These are phyloP conservation scores for Wickerhamomyces silvicola DNA, from an alignment of 805 yeast species.

Conservation along the genomic window DNA sequence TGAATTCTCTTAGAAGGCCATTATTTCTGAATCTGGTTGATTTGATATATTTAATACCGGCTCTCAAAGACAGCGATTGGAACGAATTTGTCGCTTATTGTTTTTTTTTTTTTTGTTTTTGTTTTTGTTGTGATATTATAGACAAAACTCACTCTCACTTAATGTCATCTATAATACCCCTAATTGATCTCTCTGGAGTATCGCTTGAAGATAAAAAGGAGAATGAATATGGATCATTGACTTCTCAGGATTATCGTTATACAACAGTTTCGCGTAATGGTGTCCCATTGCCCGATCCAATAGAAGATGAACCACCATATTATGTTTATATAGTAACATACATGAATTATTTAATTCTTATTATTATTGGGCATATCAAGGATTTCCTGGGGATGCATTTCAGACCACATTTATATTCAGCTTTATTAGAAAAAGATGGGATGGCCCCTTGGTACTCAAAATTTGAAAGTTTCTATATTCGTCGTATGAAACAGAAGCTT, in stretches of 20 bases:
- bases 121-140: neutral
- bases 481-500: constrained; percentile 84
- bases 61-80: neutral
- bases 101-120: neutral
- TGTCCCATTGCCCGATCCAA: constrained; percentile 53
- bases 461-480: constrained; percentile 87
- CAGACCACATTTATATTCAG: constrained; percentile 56
- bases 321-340: constrained; percentile 75
- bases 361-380: constrained; percentile 82
- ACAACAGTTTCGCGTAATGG: constrained; percentile 50
- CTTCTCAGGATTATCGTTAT: constrained; percentile 59
- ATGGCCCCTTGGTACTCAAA: constrained; percentile 95
- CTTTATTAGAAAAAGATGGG: constrained; percentile 74
- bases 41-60: too few relatives aligned
- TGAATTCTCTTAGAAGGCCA: too few relatives aligned
- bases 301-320: constrained; percentile 82
- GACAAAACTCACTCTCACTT: neutral
- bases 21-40: too few relatives aligned
- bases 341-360: constrained; percentile 74
- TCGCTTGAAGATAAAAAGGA: constrained; percentile 38
- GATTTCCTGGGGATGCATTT: constrained; percentile 82
- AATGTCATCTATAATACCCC: constrained; percentile 22
- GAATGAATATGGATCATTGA: constrained; percentile 67
- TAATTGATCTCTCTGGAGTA: constrained; percentile 27
- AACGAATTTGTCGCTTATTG: neutral